Conservation (phyloP, 805 yeast genomes). For the Danielozyma ontarioensis region DNA sequence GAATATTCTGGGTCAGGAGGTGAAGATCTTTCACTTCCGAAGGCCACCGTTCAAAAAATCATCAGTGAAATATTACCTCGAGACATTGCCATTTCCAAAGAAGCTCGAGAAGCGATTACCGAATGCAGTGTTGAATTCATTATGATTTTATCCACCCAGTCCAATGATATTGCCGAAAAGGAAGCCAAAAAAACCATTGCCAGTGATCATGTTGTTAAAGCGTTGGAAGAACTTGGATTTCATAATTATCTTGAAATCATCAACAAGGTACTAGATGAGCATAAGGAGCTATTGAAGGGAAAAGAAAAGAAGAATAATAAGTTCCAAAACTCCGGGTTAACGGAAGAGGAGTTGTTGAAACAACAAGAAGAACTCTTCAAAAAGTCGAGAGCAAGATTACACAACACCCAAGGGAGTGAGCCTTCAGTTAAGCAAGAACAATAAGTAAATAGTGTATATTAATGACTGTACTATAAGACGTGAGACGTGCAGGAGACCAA, state of each 20-base stretch:
- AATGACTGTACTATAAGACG: no score
- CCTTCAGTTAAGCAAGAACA: background rate
- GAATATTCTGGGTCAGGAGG: constrained; percentile 30
- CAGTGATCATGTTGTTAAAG: constrained; percentile 90
- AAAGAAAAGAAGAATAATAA: constrained; percentile 90
- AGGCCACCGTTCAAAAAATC: constrained; percentile 94
- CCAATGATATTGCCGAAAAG: constrained; percentile 92
- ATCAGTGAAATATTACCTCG: constrained; percentile 83
- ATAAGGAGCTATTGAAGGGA: constrained; percentile 81
- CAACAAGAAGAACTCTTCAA: constrained; percentile 93
- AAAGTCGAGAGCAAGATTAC: constrained; percentile 62
- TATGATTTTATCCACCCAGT: constrained; percentile 89
- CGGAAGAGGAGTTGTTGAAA: constrained; percentile 86
- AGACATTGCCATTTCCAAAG: constrained; percentile 86
- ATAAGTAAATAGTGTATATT: background rate
- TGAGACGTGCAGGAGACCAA: no score
- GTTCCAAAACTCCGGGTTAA: constrained; percentile 84
- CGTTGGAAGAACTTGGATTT: constrained; percentile 83
- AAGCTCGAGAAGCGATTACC: constrained; percentile 90
- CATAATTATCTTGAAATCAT: constrained; percentile 78
- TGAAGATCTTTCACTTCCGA: constrained; percentile 41
- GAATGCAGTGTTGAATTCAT: constrained; percentile 96
- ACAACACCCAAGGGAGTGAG: constrained; percentile 17
- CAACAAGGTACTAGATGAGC: constrained; percentile 74
- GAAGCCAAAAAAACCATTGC: constrained; percentile 96